These are phyloP conservation scores for Liquidambar formosana DNA, from an alignment of 164 flowering plant species.

Conservation along the genomic window DNA sequence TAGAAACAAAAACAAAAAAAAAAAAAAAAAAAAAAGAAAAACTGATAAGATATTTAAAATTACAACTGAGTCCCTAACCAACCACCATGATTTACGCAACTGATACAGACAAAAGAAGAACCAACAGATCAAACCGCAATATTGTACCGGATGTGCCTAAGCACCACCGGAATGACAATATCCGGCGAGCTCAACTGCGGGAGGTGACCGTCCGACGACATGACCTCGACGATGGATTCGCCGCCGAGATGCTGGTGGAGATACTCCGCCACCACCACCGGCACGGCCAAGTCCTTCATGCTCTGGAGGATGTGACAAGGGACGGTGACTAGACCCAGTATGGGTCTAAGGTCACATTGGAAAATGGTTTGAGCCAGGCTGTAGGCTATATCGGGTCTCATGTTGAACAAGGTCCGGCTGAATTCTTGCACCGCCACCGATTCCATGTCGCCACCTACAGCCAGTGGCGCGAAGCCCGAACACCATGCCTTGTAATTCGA, in stretches of 20 bases:
- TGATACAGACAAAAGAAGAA: too few species aligned
- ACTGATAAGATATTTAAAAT: too few species aligned
- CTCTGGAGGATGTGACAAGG: conserved; percentile 73
- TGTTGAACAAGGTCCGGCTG: conserved; percentile 73
- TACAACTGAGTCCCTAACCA: not conserved
- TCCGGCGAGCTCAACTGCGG: conserved; percentile 81
- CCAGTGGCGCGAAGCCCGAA: conserved; percentile 66
- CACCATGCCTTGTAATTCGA: conserved; percentile 70
- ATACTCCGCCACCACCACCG: conserved; percentile 61
- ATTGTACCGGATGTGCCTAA: conserved; percentile 51
- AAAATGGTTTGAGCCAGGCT: conserved; percentile 54
- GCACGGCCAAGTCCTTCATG: conserved; percentile 71
- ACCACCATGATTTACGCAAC: too few species aligned
- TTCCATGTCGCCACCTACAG: conserved; percentile 69
- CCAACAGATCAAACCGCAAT: conserved; percentile 25
- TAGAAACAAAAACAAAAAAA: too few species aligned
- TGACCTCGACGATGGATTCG: conserved; percentile 60
- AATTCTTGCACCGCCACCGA: conserved; percentile 72
- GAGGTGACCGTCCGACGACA: conserved; percentile 65
- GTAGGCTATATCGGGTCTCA: conserved; percentile 74
- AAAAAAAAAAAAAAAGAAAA: too few species aligned
- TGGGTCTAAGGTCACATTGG: conserved; percentile 50
- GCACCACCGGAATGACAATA: conserved; percentile 53
- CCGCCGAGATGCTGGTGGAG: conserved; percentile 59
- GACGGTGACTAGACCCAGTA: conserved; percentile 46